These are phyloP conservation scores for Clathrospora elynae DNA, from an alignment of 2,329 filamentous ascomycete species.

Conservation along the genomic window DNA sequence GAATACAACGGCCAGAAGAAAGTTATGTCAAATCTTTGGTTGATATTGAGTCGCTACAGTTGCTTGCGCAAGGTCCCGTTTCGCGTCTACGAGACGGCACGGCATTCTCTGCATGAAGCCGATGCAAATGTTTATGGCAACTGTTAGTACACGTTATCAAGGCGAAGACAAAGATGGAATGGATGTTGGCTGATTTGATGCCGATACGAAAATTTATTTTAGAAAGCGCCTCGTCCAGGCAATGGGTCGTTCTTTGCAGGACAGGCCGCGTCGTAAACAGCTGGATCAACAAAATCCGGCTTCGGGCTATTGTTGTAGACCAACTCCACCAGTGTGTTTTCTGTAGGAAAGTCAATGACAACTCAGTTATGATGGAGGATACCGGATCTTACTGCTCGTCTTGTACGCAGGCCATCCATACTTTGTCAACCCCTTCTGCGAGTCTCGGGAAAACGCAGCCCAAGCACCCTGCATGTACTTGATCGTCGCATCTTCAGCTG, in stretches of 20 bases:
- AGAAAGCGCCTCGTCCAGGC: slow-evolving; percentile 32
- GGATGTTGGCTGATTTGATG: too few species aligned
- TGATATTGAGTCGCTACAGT: too few species aligned
- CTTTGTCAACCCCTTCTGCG: slow-evolving; percentile 34
- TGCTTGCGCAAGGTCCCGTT: too few species aligned
- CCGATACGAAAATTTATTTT: too few species aligned
- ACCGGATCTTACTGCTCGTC: slow-evolving; percentile 14
- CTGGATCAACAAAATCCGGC: slow-evolving; percentile 27
- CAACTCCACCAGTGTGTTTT: slow-evolving; percentile 28
- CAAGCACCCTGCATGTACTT: slow-evolving; percentile 44
- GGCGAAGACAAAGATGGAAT: too few species aligned
- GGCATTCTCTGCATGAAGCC: too few species aligned
- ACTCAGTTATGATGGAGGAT: neutral
- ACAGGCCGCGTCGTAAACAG: slow-evolving; percentile 28
- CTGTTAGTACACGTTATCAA: neutral
- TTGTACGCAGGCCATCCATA: slow-evolving; percentile 42
- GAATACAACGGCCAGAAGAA: neutral
- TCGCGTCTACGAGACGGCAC: too few species aligned
- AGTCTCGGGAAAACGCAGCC: slow-evolving; percentile 44
- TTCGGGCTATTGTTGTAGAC: slow-evolving; percentile 25
- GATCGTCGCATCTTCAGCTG: slow-evolving; percentile 35
- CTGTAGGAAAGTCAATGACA: slow-evolving; percentile 3
- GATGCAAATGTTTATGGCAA: too few species aligned
- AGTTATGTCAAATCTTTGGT: too few species aligned
- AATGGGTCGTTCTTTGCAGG: slow-evolving; percentile 31